These are phyloP conservation scores for Xylariomycetidae sp. DNA, from an alignment of 2,329 filamentous ascomycete genomes.

Conservation along the genomic window DNA sequence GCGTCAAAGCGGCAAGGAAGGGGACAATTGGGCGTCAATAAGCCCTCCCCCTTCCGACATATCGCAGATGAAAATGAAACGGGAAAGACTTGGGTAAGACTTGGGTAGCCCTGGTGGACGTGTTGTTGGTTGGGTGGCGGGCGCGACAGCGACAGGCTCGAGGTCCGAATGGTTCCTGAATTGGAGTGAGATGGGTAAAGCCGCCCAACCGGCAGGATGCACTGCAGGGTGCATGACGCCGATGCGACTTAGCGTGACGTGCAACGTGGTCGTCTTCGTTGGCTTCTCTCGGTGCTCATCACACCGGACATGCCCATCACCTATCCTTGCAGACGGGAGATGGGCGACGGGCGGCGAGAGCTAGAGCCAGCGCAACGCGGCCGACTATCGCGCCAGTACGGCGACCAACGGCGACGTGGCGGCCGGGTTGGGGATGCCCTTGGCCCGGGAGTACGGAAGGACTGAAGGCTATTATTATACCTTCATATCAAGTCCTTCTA, in stretches of 20 bases:
- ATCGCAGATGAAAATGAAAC: constrained; percentile 1
- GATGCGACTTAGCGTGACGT: constrained; percentile 18
- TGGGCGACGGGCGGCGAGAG: no score
- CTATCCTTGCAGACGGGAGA: no score
- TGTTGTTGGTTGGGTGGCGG: no score
- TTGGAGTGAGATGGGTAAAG: constrained; percentile 20
- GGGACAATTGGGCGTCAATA: constrained; percentile 21
- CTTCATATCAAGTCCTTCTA: no score
- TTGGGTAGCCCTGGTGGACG: neutral
- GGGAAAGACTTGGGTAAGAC: neutral
- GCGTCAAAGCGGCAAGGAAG: constrained; percentile 1
- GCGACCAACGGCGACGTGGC: no score
- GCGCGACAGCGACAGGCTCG: no score
- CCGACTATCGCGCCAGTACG: no score
- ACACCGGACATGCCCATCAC: no score
- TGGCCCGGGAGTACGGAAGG: no score
- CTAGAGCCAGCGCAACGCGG: no score
- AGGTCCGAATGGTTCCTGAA: constrained; percentile 21
- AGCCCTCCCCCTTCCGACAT: constrained; percentile 9
- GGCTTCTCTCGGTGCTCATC: constrained; percentile 25
- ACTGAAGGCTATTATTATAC: no score
- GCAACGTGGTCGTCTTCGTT: constrained; percentile 33
- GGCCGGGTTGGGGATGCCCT: no score
- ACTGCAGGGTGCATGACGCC: constrained; percentile 19
- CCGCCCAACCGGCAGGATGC: constrained; percentile 18